Evolutionary conservation across 2,329 filamentous ascomycete genomes (phyloP).

Genomic region (Diaporthe sp.): DNA sequence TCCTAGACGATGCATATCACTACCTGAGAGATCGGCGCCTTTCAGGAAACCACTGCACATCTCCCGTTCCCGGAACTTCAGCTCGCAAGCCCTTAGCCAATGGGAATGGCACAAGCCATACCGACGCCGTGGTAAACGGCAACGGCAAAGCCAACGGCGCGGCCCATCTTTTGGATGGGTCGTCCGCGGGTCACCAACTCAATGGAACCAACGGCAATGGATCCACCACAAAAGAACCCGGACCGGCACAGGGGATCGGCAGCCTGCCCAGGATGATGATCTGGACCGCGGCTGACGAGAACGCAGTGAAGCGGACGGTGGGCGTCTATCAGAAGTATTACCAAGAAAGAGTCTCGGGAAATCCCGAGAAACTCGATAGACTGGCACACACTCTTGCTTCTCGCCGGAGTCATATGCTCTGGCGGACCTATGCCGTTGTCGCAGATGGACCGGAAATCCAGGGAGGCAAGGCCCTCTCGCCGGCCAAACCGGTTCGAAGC

Average conservation of each 20-base stretch:
- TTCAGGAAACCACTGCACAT: background rate
- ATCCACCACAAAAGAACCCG: background rate
- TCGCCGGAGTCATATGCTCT: slow-evolving; percentile 48
- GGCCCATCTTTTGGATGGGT: background rate
- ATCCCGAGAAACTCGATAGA: slow-evolving; percentile 1
- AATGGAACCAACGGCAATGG: slow-evolving; percentile 1
- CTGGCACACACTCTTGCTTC: slow-evolving; percentile 49
- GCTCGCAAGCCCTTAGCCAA: background rate
- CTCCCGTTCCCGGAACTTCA: background rate
- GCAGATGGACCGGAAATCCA: background rate
- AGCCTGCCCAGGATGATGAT: slow-evolving; percentile 44
- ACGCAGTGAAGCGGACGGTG: slow-evolving; percentile 46
- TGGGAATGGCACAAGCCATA: background rate
- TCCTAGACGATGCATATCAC: slow-evolving; percentile 32
- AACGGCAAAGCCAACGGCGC: background rate
- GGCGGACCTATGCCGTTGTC: slow-evolving; percentile 44
- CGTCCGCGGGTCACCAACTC: background rate
- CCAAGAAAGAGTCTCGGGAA: slow-evolving; percentile 36
- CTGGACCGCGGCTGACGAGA: slow-evolving; percentile 50
- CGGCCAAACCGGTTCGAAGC: background rate
- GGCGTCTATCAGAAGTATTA: slow-evolving; percentile 47
- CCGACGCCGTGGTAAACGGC: background rate
- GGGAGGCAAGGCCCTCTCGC: background rate
- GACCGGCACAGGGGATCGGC: background rate
- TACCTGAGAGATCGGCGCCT: background rate